Evolutionary conservation across 2,329 filamentous ascomycete genomes (phyloP).

Genomic region (Plenodomus biglobosus): DNA sequence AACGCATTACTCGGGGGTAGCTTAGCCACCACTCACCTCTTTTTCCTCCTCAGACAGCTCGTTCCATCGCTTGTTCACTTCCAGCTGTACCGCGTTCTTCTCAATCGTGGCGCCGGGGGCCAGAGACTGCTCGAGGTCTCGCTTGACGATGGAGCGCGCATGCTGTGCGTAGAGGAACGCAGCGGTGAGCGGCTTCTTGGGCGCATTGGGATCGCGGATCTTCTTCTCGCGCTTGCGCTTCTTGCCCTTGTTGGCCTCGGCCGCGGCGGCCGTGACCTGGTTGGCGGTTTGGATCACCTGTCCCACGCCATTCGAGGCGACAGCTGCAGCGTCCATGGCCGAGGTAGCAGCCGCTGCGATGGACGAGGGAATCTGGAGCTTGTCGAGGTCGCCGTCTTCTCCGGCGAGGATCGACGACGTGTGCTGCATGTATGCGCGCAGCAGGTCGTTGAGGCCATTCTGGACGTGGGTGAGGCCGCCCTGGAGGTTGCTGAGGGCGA

Average conservation of each 20-base stretch:
- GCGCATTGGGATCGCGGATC: slow-evolving; percentile 78
- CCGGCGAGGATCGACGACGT: slow-evolving; percentile 72
- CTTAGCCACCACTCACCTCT: slow-evolving; percentile 53
- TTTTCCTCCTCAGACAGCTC: slow-evolving; percentile 76
- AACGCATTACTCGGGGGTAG: background rate
- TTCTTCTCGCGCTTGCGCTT: slow-evolving; percentile 87
- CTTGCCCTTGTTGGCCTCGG: slow-evolving; percentile 36
- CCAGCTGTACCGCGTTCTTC: slow-evolving; percentile 84
- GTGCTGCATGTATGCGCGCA: slow-evolving; percentile 83
- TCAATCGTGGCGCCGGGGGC: slow-evolving; percentile 69
- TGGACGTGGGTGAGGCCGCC: slow-evolving; percentile 49
- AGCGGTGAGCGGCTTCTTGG: slow-evolving; percentile 89
- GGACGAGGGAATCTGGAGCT: slow-evolving; percentile 48
- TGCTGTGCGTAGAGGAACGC: slow-evolving; percentile 95
- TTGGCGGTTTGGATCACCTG: slow-evolving; percentile 20
- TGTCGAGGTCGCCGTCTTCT: slow-evolving; percentile 37
- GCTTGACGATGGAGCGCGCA: slow-evolving; percentile 78
- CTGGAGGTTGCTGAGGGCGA: slow-evolving; percentile 76
- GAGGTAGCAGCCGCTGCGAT: slow-evolving; percentile 40
- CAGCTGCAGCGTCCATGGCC: slow-evolving; percentile 31
- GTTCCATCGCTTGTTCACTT: slow-evolving; percentile 84
- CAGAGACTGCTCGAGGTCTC: slow-evolving; percentile 54
- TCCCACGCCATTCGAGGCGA: slow-evolving; percentile 23
- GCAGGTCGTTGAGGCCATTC: slow-evolving; percentile 72
- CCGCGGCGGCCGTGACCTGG: slow-evolving; percentile 11